These are phyloP conservation scores for Nigrospora osmanthi DNA, from an alignment of 2,329 filamentous ascomycete genomes.

Conservation along the genomic window DNA sequence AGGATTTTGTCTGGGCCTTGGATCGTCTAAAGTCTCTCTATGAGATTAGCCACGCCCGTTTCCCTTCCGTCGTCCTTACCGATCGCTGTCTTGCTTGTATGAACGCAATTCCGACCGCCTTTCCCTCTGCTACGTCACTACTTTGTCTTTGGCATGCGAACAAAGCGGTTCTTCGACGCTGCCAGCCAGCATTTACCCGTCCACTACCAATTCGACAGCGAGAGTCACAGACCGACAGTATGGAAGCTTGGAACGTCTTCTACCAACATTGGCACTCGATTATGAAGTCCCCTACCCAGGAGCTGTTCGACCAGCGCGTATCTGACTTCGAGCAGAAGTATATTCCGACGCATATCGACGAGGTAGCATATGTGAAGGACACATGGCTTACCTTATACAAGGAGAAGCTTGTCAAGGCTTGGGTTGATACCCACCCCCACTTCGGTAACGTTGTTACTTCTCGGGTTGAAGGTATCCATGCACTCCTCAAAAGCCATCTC, in stretches of 20 bases:
- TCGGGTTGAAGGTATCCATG: slow-evolving; percentile 9
- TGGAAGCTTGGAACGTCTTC: slow-evolving; percentile 8
- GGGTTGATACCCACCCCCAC: slow-evolving; percentile 9
- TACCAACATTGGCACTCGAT: slow-evolving; percentile 11
- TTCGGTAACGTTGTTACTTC: slow-evolving; percentile 12
- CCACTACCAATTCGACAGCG: background rate
- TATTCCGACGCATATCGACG: slow-evolving; percentile 4
- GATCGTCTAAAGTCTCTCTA: slow-evolving; percentile 9
- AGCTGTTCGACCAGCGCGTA: slow-evolving; percentile 8
- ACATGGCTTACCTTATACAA: slow-evolving; percentile 12
- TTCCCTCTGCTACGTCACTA: slow-evolving; percentile 4
- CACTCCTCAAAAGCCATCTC: slow-evolving; percentile 7
- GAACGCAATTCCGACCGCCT: slow-evolving; percentile 6
- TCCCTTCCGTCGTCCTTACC: slow-evolving; percentile 10
- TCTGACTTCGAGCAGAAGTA: slow-evolving; percentile 8
- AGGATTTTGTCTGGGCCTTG: slow-evolving; percentile 13
- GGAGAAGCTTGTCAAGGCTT: slow-evolving; percentile 12
- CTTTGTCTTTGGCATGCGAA: slow-evolving; percentile 12
- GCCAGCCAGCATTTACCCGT: background rate
- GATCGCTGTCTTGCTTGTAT: slow-evolving; percentile 12
- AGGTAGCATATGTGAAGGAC: slow-evolving; percentile 11
- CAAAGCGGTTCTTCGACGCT: slow-evolving; percentile 9
- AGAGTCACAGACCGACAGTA: background rate
- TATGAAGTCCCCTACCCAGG: slow-evolving; percentile 7
- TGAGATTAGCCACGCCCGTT: slow-evolving; percentile 4